Percentiles rank a stretch among this genome's conserved stretches.
These are phyloP conservation scores for Glycine tomentella DNA, from an alignment of 306 rosid genomes.

Conservation along the genomic window DNA sequence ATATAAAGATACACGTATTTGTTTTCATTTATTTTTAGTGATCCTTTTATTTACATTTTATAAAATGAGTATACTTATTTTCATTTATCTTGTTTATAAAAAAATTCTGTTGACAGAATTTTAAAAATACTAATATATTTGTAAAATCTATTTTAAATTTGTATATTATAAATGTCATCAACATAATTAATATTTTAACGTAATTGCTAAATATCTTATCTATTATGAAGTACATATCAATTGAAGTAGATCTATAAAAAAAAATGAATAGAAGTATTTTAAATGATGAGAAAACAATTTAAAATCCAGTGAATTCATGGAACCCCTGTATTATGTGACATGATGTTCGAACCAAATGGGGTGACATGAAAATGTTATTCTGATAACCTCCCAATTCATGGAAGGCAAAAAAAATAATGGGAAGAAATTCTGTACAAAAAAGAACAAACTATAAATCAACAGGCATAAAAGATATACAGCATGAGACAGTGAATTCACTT, in stretches of 20 bases:
- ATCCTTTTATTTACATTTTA: too few species aligned
- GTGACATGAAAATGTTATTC: constrained; percentile 42
- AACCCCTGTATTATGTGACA: neutral
- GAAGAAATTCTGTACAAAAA: constrained; percentile 49
- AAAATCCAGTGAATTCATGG: constrained; percentile 25
- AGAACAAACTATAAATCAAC: constrained; percentile 43
- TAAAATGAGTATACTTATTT: too few species aligned
- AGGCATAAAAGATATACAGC: constrained; percentile 39
- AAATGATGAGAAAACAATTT: neutral
- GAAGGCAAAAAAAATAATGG: constrained; percentile 40
- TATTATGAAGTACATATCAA: neutral
- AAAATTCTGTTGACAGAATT: too few species aligned
- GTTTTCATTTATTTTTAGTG: too few species aligned
- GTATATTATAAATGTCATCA: neutral
- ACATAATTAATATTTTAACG: neutral
- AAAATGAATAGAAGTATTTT: neutral
- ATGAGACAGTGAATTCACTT: constrained; percentile 37
- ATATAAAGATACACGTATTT: too few species aligned
- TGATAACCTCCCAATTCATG: constrained; percentile 44
- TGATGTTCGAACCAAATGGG: neutral
- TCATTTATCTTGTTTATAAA: too few species aligned
- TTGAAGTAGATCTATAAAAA: neutral
- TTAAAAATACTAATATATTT: too few species aligned
- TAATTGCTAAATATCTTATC: neutral
- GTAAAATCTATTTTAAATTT: too few species aligned